A percentile compares a stretch with the other conserved stretches of the same genome.
Evolutionary conservation across 116 monocot genomes (phyloP).

Genomic region (Dioscorea cayenensis): DNA sequence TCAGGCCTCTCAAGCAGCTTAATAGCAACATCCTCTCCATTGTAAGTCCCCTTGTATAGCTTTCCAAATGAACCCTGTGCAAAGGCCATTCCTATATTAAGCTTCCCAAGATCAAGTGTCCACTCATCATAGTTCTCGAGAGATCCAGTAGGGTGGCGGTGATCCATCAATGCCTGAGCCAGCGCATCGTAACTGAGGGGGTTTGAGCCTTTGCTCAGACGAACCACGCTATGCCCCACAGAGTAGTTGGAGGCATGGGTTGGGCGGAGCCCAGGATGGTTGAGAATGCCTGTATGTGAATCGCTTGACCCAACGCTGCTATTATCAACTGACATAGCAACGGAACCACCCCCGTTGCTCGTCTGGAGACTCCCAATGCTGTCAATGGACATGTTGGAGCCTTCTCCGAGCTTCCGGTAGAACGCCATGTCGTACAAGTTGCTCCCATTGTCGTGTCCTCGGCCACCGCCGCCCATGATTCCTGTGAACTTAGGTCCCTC

Average conservation of each 20-base stretch:
- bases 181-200: conserved; percentile 57
- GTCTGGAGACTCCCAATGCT: conserved; percentile 46
- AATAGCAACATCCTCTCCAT: conserved; percentile 89
- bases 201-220: conserved; percentile 30
- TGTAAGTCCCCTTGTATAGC: conserved; percentile 83
- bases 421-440: conserved; percentile 45
- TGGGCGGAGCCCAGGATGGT: conserved; percentile 49
- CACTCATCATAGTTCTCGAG: conserved; percentile 76
- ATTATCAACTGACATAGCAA: conserved; percentile 73
- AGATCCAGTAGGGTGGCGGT: conserved; percentile 40
- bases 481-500: conserved; percentile 57
- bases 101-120: conserved; percentile 66
- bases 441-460: conserved; percentile 22
- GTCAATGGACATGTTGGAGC: conserved; percentile 85
- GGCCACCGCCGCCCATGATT: conserved; percentile 29
- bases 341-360: conserved; percentile 26
- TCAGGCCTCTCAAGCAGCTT: conserved; percentile 89
- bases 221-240: conserved; percentile 33
- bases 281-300: conserved; percentile 59
- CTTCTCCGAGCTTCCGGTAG: conserved; percentile 62
- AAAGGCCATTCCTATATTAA: conserved; percentile 72
- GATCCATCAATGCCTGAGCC: conserved; percentile 73
- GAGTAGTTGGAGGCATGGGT: conserved; percentile 31
- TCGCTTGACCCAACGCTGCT: conserved; percentile 80
- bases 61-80: conserved; percentile 97